Percentiles rank a stretch among this genome's conserved stretches.
These are phyloP conservation scores for Globisporangium paroecandrum DNA, from an alignment of 352 stramenopile genomes.

Conservation along the genomic window DNA sequence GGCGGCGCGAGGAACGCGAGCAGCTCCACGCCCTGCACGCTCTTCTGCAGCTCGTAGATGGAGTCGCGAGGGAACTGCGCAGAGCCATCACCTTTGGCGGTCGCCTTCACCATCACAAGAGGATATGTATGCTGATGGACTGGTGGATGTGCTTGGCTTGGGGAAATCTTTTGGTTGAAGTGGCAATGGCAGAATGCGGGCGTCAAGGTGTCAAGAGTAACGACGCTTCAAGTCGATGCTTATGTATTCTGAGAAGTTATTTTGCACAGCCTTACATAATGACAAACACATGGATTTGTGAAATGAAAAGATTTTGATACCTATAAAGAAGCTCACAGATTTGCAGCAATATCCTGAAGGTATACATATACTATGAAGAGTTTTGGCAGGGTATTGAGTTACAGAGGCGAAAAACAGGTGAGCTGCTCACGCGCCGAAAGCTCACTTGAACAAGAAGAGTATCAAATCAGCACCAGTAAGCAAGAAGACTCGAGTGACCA, in stretches of 20 bases:
- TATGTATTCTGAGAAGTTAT: neutral
- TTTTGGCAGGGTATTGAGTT: neutral
- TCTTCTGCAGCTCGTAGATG: conserved; percentile 61
- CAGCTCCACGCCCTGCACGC: conserved; percentile 49
- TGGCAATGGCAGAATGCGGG: too few species aligned
- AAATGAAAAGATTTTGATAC: too few species aligned
- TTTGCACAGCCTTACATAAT: neutral
- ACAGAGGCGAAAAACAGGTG: neutral
- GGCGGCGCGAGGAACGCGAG: conserved; percentile 36
- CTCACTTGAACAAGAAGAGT: conserved; percentile 1
- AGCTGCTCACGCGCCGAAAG: neutral
- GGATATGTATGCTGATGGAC: too few species aligned
- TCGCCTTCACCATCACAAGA: conserved; percentile 6
- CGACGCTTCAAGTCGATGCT: neutral
- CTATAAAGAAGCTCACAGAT: too few species aligned
- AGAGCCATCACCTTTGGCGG: neutral
- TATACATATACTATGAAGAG: neutral
- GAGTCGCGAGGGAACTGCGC: conserved; percentile 34
- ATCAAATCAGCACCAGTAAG: conserved; percentile 1
- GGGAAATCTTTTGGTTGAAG: too few species aligned
- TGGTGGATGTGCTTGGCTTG: neutral
- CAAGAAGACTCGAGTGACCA: neutral
- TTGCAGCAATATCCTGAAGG: neutral
- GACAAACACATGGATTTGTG: neutral
- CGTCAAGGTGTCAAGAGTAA: too few species aligned